These are phyloP conservation scores for Tympanopsis confertula DNA, from an alignment of 2,329 filamentous ascomycete species.

Conservation along the genomic window DNA sequence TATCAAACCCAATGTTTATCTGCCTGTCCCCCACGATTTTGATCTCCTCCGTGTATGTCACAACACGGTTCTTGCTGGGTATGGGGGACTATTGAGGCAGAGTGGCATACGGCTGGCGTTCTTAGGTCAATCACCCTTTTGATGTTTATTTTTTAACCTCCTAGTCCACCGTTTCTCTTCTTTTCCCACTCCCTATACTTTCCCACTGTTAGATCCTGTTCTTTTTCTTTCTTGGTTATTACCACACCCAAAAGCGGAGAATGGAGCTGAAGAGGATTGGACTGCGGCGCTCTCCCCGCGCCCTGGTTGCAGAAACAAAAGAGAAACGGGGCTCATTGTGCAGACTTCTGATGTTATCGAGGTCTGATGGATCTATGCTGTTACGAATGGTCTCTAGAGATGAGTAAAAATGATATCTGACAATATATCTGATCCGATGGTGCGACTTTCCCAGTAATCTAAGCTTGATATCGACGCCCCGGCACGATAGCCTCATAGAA, in stretches of 20 bases:
- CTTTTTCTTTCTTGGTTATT: not conserved
- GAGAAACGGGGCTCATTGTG: conserved; percentile 9
- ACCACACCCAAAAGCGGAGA: not conserved
- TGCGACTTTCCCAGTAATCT: too few relatives aligned
- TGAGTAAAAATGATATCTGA: too few relatives aligned
- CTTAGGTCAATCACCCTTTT: conserved; percentile 1
- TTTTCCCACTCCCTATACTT: not conserved
- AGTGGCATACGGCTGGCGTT: conserved; percentile 5
- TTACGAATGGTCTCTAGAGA: conserved; percentile 26
- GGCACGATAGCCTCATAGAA: too few relatives aligned
- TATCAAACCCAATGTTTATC: not conserved
- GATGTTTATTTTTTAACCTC: conserved; percentile 4
- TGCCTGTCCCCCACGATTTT: not conserved
- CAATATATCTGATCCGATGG: too few relatives aligned
- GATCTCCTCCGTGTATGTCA: conserved; percentile 1
- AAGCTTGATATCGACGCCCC: too few relatives aligned
- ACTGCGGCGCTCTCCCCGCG: too few relatives aligned
- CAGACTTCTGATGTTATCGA: conserved; percentile 12
- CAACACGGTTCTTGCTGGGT: conserved; percentile 1
- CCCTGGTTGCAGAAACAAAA: not conserved
- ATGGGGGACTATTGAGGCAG: conserved; percentile 1
- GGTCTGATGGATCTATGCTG: conserved; percentile 18
- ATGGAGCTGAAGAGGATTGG: not conserved
- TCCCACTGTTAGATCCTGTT: not conserved
- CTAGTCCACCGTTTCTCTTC: conserved; percentile 3